Percentiles rank a stretch among this genome's conserved stretches.
phyloP scores from a whole-genome alignment of 768 basidiomycete genomes.

The Leccinum rimulosum region DNA sequence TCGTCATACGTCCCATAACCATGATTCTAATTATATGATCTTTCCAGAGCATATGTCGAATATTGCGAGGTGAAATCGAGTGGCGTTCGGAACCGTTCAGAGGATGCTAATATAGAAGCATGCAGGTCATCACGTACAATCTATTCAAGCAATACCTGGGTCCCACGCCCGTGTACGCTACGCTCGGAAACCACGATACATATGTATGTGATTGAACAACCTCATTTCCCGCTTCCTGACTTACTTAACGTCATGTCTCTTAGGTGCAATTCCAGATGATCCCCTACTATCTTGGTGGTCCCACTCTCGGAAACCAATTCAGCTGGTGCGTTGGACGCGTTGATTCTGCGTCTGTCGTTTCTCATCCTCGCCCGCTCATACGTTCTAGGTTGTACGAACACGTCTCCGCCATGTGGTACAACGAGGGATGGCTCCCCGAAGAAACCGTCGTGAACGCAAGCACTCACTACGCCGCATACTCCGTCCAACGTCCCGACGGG shows the following conservation, averaged over 20 bases:
- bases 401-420: slow-evolving; percentile 43
- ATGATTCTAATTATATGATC: slow-evolving; percentile 1
- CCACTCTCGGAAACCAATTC: slow-evolving; percentile 35
- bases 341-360: background rate
- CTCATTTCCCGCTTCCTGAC: background rate
- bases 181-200: slow-evolving; percentile 73
- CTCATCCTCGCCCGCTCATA: background rate
- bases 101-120: background rate
- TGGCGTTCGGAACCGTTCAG: background rate
- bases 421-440: slow-evolving; percentile 45
- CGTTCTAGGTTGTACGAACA: slow-evolving; percentile 47
- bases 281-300: slow-evolving; percentile 36
- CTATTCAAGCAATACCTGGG: slow-evolving; percentile 58
- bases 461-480: slow-evolving; percentile 48
- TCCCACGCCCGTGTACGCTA: slow-evolving; percentile 64
- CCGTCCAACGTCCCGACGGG: slow-evolving; percentile 42
- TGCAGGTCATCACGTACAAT: slow-evolving; percentile 56
- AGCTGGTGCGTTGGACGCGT: slow-evolving; percentile 34
- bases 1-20: background rate
- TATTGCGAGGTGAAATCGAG: slow-evolving; percentile 51
- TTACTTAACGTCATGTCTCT: background rate
- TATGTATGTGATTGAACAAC: slow-evolving; percentile 48
- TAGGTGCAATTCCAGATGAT: slow-evolving; percentile 35
- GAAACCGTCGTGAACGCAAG: slow-evolving; percentile 37
- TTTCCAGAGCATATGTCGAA: slow-evolving; percentile 49